phyloP scores from a whole-genome alignment of 2,329 filamentous ascomycete species.

The Calonectria ilicicola region DNA sequence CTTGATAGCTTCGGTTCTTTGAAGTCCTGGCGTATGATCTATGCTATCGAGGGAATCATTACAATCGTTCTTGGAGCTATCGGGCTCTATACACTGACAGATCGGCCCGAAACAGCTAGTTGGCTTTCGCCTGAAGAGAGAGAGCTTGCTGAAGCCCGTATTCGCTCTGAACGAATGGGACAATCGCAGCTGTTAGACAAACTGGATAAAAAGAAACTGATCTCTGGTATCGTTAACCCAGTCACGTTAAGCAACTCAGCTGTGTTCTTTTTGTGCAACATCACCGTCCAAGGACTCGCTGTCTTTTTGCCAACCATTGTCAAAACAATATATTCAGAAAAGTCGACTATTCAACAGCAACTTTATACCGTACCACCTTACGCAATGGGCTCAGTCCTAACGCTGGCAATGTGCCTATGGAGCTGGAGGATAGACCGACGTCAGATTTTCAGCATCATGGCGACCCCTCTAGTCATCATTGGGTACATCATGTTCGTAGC shows the following conservation, averaged over 20 bases:
- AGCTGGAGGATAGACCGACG: constrained; percentile 65
- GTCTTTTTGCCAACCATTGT: constrained; percentile 76
- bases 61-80: constrained; percentile 1
- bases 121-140: constrained; percentile 74
- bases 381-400: constrained; percentile 69
- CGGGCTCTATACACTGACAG: constrained; percentile 65
- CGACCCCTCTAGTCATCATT: constrained; percentile 66
- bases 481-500: constrained; percentile 74
- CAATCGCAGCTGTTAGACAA: constrained; percentile 70
- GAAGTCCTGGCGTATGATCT: constrained; percentile 74
- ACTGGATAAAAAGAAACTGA: constrained; percentile 64
- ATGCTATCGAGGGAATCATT: constrained; percentile 69
- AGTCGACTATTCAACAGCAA: constrained; percentile 66
- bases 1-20: constrained; percentile 66
- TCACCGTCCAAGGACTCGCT: constrained; percentile 73
- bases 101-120: constrained; percentile 71
- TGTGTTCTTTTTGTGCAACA: constrained; percentile 72
- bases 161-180: constrained; percentile 67
- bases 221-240: constrained; percentile 68
- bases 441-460: constrained; percentile 64
- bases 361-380: constrained; percentile 74
- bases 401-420: constrained; percentile 64
- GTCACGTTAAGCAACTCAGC: constrained; percentile 64
- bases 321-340: constrained; percentile 68
- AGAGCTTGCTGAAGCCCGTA: constrained; percentile 68